A percentile compares a stretch with the other conserved stretches of the same genome.
Evolutionary conservation across 1,284 basidiomycete species (phyloP).

Genomic region (Agaricales sp.): DNA sequence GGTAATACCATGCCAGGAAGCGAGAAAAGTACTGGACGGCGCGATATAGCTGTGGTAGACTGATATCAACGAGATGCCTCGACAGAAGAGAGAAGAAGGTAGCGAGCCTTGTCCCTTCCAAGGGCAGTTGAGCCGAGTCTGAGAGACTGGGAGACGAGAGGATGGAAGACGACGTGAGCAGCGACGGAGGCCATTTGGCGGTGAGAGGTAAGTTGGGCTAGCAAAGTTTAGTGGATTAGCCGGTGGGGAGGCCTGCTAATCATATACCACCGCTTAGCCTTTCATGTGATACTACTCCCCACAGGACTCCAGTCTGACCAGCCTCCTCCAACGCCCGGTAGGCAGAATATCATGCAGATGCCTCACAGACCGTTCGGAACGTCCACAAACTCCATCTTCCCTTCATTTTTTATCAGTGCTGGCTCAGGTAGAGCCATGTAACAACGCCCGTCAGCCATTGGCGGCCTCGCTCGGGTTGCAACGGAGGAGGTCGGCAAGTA

Average conservation of each 20-base stretch:
- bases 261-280: too few species aligned
- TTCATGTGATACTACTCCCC: neutral
- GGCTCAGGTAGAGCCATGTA: too few species aligned
- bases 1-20: slow-evolving; percentile 79
- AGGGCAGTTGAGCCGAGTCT: slow-evolving; percentile 74
- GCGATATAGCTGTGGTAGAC: slow-evolving; percentile 62
- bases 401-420: too few species aligned
- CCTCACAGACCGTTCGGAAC: too few species aligned
- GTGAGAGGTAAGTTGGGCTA: neutral
- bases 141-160: slow-evolving; percentile 64
- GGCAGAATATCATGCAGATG: too few species aligned
- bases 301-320: too few species aligned
- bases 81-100: slow-evolving; percentile 1
- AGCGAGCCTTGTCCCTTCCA: slow-evolving; percentile 78
- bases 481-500: neutral
- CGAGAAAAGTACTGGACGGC: slow-evolving; percentile 89
- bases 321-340: neutral
- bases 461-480: neutral
- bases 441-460: too few species aligned
- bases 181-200: slow-evolving; percentile 49
- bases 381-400: too few species aligned
- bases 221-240: too few species aligned
- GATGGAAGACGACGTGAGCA: slow-evolving; percentile 78
- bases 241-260: too few species aligned
- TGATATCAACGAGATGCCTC: neutral